Conservation (phyloP, 805 yeast genomes). For the Ogataea trehaloabstinens region DNA sequence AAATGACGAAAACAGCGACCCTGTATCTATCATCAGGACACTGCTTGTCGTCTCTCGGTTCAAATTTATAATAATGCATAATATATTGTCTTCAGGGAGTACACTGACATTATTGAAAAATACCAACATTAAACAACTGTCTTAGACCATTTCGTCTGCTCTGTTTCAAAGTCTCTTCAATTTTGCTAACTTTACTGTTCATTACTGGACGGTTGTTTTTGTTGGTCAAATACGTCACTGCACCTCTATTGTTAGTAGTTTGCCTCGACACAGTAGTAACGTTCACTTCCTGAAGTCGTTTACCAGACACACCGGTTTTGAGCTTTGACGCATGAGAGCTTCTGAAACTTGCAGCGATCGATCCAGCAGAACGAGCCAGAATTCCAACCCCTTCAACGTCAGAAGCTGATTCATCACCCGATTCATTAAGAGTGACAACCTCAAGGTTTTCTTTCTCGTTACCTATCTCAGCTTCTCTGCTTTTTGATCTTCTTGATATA, state of each 20-base stretch:
- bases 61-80: no score
- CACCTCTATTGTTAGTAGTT: conserved; percentile 22
- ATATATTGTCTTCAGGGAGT: no score
- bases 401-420: conserved; percentile 5
- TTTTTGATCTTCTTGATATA: conserved; percentile 19
- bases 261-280: conserved; percentile 29
- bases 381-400: conserved; percentile 23
- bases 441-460: conserved; percentile 3
- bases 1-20: no score
- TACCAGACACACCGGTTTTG: conserved; percentile 24
- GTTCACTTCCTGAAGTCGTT: conserved; percentile 26
- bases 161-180: conserved; percentile 18
- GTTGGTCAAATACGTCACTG: conserved; percentile 27
- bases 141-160: conserved; percentile 12
- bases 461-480: background rate
- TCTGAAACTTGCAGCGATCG: conserved; percentile 31
- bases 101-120: no score
- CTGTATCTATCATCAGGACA: no score
- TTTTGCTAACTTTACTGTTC: conserved; percentile 18
- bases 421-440: background rate
- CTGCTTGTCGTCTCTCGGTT: no score
- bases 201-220: conserved; percentile 6
- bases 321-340: conserved; percentile 11
- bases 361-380: conserved; percentile 22
- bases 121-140: conserved; percentile 13